Base-by-base conservation (phyloP, 768 basidiomycete species). In the Dioszegia crocea region DNA sequence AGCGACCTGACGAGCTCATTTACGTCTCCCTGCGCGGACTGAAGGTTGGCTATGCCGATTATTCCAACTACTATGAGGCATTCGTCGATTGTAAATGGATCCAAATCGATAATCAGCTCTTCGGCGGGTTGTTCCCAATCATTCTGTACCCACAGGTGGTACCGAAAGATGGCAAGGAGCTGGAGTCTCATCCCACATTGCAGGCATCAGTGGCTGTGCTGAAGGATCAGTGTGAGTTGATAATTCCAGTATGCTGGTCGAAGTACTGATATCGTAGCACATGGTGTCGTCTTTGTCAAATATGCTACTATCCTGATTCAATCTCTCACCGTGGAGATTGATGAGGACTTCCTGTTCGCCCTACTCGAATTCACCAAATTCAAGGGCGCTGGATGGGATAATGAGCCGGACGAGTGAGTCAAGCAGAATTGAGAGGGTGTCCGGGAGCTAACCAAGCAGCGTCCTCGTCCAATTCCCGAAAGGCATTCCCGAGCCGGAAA, bases 241-340 rank as follows among this genome's bases (percentile, higher is more conserved):
- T n/a, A 14, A 16, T 31, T 26, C 33, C 23, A 5, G 17, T 31
- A 24, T 19, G 6, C 10, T 5, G n/a, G n/a, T n/a, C n/a, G n/a
- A n/a, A n/a, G n/a, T n/a, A 53, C 64, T 67, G 62, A 67, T 41
- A 14, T 2, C n/a, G 1, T 48, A 99, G 96, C 87, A n/a, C 96
- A 98, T 64, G 96, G 96, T 17, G 96, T 99, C 9, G 77, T 91
- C n/a, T 98, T 96, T 75, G 82, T 99, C 80, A 98, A 98, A 78
- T 98, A 98, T 71, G 94, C 90, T 54, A 93, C 93, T 1, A 83
- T 98, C 51, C 79, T 99, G 14, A 80, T 99, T 16, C 96, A 99
- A 73, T 89, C 93, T 2, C 80, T 98, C 76, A 96, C 91, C 0
- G 85, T 99, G 16, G 92, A 97, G 71, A 84, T 89, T n/a, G 96